Evolutionary conservation across 108 stramenopile species (phyloP), one percentile per base, ranked within the genome.

Genomic region (Thalassiosira profunda): DNA sequence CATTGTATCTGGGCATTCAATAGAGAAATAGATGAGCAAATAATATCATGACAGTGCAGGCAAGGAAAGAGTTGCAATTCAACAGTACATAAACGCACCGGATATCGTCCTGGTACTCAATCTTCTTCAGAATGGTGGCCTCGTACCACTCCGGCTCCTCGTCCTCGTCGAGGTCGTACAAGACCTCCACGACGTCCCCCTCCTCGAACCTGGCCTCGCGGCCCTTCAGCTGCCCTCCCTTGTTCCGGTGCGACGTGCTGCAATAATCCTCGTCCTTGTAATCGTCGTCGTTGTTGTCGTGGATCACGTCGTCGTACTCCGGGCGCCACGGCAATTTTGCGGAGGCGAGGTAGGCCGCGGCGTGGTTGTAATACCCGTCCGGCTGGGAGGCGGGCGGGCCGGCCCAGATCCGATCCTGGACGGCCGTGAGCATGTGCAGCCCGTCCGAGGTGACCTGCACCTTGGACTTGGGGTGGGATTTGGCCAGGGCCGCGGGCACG

Each of bases 111-210:
- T 85, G 81, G 53, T 88, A 84, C 20, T 84, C 83, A 33, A 66
- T 76, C 24, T 79, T 68, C 47, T 86, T 91, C 18, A 72, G 25
- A 57, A 94, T 63, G 4, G 68, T 84, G 0, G 88, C 88, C 29
- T 80, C 75, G 46, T 81, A 94, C 90, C 89, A 91, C 51, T 89
- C 74, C 4, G 44, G 28, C 5, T 79, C 72, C 30, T 66, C 76
- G 1, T 68, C 76, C 20, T 74, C 67, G 44, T 69, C 78, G 10
- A 77, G 86, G 31, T 90, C 85, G 58, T 86, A 91, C 15, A 76
- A 45, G 43, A 94, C 90, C 63, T 91, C 72, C 1, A 94, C 87
- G 2, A 81, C 63, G 52, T 94, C 93, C 8, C 84, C 86, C 62
- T 88, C 89, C 11, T 83, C 60, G 61, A 79, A 94, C 62, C 79